Base-by-base conservation (phyloP, 2,329 filamentous ascomycete genomes). In the Penicillium verrucosum region DNA sequence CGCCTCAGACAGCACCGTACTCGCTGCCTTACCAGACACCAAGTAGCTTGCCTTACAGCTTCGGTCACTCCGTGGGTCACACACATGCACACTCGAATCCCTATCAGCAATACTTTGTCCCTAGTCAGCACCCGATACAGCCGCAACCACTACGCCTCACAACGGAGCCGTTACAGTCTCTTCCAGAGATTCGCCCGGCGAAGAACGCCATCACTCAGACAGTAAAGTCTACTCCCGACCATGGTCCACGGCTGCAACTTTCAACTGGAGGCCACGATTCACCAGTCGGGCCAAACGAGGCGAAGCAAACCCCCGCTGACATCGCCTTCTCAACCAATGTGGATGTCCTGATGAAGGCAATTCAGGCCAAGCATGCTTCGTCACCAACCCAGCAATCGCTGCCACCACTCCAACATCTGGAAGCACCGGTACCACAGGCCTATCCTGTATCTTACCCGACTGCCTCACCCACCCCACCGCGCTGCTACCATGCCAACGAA, bases 291-390 rank as follows among this genome's bases (percentile, higher is more conserved):
- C 8, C 55, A 14, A 27, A 34, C 4, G 27, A 50, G 5, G 54
- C 49, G 45, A 57, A 55, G 18, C 29, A 49, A 30, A 71, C 78
- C 57, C 75, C 61, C 3, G 36, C 27, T 36, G 78, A 83, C n/a
- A 76, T 85, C 38, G 81, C 83, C 58, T 93, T 92, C 70, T 82
- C 84, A n/a, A 96, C 92, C 0, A 85, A 90, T 57, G 86, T 97
- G 37, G 92, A 97, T 70, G 87, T 86, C 41, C 77, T 97, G 41
- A 96, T 97, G 91, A 91, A 88, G 73, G 85, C 88, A 0, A 93
- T 97, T 44, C 92, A 96, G 72, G 78, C 84, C 43, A 89, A 88
- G 67, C 75, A 80, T 36, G 53, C 45, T 37, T 54, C 63, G 47
- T 59, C 68, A 18, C 63, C 66, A 36, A 56, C 59, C 38, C 62